Evolutionary conservation across 805 yeast genomes (phyloP), one percentile per base, ranked within the genome.

Genomic region (Candida ponderosae): DNA sequence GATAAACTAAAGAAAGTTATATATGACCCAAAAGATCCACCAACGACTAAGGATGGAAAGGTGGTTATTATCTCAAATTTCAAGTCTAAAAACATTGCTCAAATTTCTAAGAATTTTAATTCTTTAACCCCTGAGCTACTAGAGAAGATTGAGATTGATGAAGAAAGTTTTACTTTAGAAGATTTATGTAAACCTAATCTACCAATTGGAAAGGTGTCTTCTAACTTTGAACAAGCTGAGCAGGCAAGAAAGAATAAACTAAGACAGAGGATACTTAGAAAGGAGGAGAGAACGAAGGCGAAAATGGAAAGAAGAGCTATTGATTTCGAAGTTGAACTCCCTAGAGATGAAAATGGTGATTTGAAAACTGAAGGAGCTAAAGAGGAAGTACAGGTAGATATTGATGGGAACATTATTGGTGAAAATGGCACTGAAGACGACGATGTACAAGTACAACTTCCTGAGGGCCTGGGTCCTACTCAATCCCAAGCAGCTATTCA

Each of bases 101-200:
- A 66, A 42, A 44, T 69, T 44, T 56, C 67, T 29, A 48, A 57
- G 48, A 44, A 67, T 41, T 43, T 70, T 29, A 47, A 46, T 11
- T 69, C 64, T n/a, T 57, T 66, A 7, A 54, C 68, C 23, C 64
- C 47, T 1, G 31, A 40, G 8, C 26, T 34, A 11, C 28, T 65
- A 16, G 59, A 68, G 15, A 55, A 65, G 14, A 66, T 75, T 26
- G 50, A 59, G 7, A 62, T 83, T 28, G 76, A 78, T 48, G 72
- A 73, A 31, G 68, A 70, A 1, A 55, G 54, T 19, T 73, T 83
- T 53, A 77, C 76, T 0, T 70, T 84, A 74, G 76, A 72, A 3
- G 90, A 83, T 40, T 59, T 84, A 35, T 83, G 93, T 59, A 79
- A 72, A 46, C 85, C 82, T 4, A 53, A 64, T 10, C 55, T 83